Evolutionary conservation across 129 eudicot genomes (phyloP).

Genomic region (sunflower (Helianthus annuus)): DNA sequence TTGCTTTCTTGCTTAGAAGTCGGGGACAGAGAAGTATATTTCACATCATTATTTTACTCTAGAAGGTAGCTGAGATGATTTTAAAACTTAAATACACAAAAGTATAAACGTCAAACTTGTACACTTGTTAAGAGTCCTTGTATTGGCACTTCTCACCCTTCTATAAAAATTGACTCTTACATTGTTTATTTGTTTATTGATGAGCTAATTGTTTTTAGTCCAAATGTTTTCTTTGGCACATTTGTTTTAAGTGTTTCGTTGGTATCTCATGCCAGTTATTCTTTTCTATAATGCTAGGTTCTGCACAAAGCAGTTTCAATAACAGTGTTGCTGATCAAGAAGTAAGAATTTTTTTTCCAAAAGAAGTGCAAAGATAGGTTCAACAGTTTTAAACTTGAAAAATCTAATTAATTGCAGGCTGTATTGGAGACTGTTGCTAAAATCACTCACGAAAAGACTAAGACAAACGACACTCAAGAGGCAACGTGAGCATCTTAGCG

Average conservation of each 20-base stretch:
- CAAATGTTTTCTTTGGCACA: not conserved
- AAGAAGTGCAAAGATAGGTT: constrained; percentile 22
- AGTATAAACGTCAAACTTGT: not conserved
- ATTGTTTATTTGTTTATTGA: not conserved
- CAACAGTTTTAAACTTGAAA: not conserved
- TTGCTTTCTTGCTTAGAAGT: not conserved
- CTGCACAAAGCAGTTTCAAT: constrained; percentile 79
- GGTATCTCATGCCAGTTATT: constrained; percentile 29
- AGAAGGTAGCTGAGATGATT: constrained; percentile 2
- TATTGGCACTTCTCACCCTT: not conserved
- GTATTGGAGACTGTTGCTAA: constrained; percentile 93
- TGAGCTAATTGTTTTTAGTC: constrained; percentile 19
- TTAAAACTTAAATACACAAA: not conserved
- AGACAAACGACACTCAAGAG: constrained; percentile 84
- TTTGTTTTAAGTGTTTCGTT: constrained; percentile 14
- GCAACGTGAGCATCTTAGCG: constrained; percentile 52
- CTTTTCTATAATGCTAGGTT: constrained; percentile 40
- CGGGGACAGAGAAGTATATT: not conserved
- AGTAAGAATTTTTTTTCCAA: constrained; percentile 40
- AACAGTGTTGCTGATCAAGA: constrained; percentile 88
- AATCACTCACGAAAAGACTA: constrained; percentile 81
- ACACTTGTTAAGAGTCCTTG: constrained; percentile 7
- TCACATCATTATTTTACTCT: not conserved
- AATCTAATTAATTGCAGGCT: constrained; percentile 52
- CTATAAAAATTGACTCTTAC: constrained; percentile 2